These are phyloP conservation scores for Friedmanniomyces simplex DNA, from an alignment of 495 filamentous ascomycete species.

Conservation along the genomic window DNA sequence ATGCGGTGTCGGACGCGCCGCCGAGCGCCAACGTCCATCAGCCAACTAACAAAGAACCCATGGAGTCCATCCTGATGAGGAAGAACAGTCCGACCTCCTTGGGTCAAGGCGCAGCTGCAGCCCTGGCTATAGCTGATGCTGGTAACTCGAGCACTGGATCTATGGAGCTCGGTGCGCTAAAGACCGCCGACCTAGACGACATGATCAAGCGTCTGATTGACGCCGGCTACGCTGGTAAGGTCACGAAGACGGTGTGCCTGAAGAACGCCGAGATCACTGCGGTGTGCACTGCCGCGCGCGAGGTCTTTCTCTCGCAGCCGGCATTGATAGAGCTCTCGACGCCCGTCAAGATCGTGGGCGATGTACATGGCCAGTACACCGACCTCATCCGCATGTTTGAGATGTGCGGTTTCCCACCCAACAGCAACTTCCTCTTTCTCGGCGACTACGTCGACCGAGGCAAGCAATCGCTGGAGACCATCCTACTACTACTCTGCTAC, in stretches of 20 bases:
- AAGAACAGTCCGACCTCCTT: constrained; percentile 35
- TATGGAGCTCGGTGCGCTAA: constrained; percentile 66
- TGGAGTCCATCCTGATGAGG: constrained; percentile 75
- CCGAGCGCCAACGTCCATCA: constrained; percentile 48
- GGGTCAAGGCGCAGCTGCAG: constrained; percentile 12
- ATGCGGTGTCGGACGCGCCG: constrained; percentile 88
- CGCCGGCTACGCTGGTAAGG: constrained; percentile 89
- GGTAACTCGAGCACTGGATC: constrained; percentile 13
- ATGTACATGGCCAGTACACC: constrained; percentile 97
- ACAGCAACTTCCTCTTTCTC: constrained; percentile 88
- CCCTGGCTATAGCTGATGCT: constrained; percentile 19
- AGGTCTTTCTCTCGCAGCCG: constrained; percentile 84
- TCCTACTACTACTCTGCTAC: constrained; percentile 90
- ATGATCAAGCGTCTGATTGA: constrained; percentile 93
- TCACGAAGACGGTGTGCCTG: constrained; percentile 91
- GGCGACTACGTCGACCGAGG: constrained; percentile 97
- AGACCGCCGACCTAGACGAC: constrained; percentile 87
- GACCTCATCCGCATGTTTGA: constrained; percentile 97
- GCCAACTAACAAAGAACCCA: constrained; percentile 45
- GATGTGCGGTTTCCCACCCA: constrained; percentile 96
- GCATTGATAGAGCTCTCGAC: constrained; percentile 83
- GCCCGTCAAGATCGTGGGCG: constrained; percentile 98
- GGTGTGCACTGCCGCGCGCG: constrained; percentile 76
- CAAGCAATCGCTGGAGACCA: constrained; percentile 95
- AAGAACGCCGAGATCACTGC: constrained; percentile 96